Percentiles rank a stretch among this genome's conserved stretches.
These are phyloP conservation scores for Huntiella moniliformis DNA, from an alignment of 2,329 filamentous ascomycete species.

Conservation along the genomic window DNA sequence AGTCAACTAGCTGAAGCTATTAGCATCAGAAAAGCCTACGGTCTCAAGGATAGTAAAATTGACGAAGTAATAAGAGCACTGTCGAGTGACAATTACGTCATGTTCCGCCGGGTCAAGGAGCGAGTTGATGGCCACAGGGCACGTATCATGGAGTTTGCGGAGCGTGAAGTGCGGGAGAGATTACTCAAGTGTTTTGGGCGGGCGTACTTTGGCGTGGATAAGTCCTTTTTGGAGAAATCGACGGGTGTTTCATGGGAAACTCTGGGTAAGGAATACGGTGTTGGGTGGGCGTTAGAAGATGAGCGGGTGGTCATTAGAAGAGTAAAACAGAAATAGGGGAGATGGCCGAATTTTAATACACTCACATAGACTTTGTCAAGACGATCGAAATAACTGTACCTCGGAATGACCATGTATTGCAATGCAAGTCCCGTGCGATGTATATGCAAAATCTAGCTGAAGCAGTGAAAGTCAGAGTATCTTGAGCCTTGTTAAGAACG, in stretches of 20 bases:
- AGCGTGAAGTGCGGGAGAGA: slow-evolving; percentile 52
- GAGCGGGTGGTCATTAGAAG: slow-evolving; percentile 57
- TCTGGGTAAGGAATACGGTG: slow-evolving; percentile 46
- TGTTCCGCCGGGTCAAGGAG: slow-evolving; percentile 53
- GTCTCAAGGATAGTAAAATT: slow-evolving; percentile 47
- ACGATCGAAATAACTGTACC: no score
- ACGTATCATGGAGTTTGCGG: slow-evolving; percentile 64
- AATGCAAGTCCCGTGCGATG: no score
- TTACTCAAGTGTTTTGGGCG: slow-evolving; percentile 73
- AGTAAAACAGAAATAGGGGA: slow-evolving; percentile 20
- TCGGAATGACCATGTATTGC: no score
- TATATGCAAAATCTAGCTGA: no score
- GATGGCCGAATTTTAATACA: no score
- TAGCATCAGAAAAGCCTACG: slow-evolving; percentile 40
- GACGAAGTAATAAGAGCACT: slow-evolving; percentile 51
- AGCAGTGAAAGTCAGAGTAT: no score
- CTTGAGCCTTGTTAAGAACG: no score
- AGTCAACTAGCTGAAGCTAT: slow-evolving; percentile 57
- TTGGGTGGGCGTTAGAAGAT: slow-evolving; percentile 70
- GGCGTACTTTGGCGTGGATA: slow-evolving; percentile 58
- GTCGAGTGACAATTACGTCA: slow-evolving; percentile 63
- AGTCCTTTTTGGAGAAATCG: slow-evolving; percentile 48
- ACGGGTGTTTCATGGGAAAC: slow-evolving; percentile 54
- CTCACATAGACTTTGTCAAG: no score
- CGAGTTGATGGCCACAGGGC: slow-evolving; percentile 65